Percentiles rank a stretch among this genome's conserved stretches.
Evolutionary conservation across 305 asterid species (phyloP).

Genomic region (Solanum chacoense): DNA sequence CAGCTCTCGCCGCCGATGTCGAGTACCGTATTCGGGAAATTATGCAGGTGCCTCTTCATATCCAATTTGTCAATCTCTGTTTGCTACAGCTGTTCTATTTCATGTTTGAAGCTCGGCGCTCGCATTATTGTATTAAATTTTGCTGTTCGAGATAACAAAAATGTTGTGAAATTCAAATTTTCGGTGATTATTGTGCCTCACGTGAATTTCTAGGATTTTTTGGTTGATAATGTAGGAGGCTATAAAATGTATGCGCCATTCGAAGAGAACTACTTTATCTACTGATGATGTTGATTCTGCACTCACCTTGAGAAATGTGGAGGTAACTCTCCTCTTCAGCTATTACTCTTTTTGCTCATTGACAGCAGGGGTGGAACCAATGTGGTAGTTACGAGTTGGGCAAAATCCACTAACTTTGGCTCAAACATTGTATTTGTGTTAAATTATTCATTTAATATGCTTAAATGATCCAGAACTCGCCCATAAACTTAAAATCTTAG

Average conservation of each 20-base stretch:
- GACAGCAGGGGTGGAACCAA: not conserved
- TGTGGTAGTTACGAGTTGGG: not conserved
- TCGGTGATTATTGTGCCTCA: not conserved
- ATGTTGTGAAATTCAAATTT: not conserved
- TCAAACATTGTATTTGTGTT: not conserved
- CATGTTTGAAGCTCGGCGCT: not conserved
- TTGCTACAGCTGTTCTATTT: not conserved
- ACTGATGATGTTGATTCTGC: constrained; percentile 92
- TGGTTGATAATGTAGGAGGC: constrained; percentile 54
- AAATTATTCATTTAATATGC: not conserved
- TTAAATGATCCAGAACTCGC: not conserved
- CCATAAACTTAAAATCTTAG: not conserved
- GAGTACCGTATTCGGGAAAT: constrained; percentile 92
- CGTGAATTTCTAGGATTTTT: not conserved
- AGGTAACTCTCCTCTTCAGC: constrained; percentile 29
- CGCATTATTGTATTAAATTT: not conserved
- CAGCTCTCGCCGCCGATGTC: constrained; percentile 84
- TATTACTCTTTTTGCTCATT: not conserved
- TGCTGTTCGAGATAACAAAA: not conserved
- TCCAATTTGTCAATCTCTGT: not conserved
- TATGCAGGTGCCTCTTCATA: constrained; percentile 61
- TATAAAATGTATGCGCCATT: constrained; percentile 94
- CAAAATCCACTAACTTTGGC: not conserved
- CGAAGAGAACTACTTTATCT: constrained; percentile 81
- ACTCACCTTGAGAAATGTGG: constrained; percentile 72